Evolutionary conservation across 805 yeast genomes (phyloP).

Genomic region (Candida stauntonica): DNA sequence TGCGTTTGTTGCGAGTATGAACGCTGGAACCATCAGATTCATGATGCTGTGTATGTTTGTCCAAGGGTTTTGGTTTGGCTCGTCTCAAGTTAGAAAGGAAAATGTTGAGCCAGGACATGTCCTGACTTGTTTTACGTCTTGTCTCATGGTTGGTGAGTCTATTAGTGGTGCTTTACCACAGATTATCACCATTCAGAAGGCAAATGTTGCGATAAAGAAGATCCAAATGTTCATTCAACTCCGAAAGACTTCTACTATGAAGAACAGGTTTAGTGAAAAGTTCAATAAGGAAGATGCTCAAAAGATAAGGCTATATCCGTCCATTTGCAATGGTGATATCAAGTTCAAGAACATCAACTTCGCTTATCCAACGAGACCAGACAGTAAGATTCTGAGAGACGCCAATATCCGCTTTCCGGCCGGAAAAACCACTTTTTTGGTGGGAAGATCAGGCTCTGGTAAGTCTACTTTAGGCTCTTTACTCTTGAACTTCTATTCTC

Average conservation of each 20-base stretch:
- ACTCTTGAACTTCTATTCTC: conserved; percentile 53
- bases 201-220: conserved; percentile 59
- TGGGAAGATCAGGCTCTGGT: conserved; percentile 92
- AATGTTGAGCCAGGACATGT: conserved; percentile 57
- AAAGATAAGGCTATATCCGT: conserved; percentile 23
- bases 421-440: conserved; percentile 51
- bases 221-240: conserved; percentile 39
- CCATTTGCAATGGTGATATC: conserved; percentile 44
- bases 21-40: conserved; percentile 51
- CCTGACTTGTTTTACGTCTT: conserved; percentile 78
- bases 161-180: conserved; percentile 53
- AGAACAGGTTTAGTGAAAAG: conserved; percentile 11
- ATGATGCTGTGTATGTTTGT: conserved; percentile 73
- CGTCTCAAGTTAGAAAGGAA: conserved; percentile 51
- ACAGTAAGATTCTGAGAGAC: conserved; percentile 41
- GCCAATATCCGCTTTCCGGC: conserved; percentile 43
- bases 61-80: conserved; percentile 92
- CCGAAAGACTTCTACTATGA: conserved; percentile 5
- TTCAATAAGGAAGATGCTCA: conserved; percentile 13
- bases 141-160: conserved; percentile 65
- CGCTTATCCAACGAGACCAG: conserved; percentile 55
- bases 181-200: conserved; percentile 61
- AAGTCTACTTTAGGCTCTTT: conserved; percentile 77
- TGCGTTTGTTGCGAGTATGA: conserved; percentile 47
- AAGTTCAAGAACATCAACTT: conserved; percentile 55